Conservation (phyloP, 495 filamentous ascomycete species). For the Darksidea phi region DNA sequence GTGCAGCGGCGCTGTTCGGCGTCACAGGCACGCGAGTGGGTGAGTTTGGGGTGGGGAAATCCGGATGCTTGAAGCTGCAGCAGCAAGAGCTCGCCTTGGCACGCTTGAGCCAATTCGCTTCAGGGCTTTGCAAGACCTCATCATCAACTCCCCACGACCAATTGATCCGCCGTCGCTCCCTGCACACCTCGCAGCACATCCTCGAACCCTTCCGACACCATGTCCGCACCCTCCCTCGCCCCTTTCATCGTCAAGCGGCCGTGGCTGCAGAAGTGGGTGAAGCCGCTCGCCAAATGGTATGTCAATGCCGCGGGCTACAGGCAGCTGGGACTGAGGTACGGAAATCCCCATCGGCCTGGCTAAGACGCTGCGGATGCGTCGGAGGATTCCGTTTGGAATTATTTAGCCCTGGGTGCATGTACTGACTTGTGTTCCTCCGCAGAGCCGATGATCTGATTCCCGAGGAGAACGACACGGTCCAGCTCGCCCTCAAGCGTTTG, state of each 20-base stretch:
- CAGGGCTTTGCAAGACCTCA: constrained; percentile 19
- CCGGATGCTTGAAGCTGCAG: constrained; percentile 9
- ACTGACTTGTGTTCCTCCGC: constrained; percentile 26
- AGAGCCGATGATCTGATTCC: constrained; percentile 91
- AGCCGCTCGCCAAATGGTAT: constrained; percentile 82
- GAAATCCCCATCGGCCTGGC: neutral
- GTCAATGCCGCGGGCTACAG: constrained; percentile 83
- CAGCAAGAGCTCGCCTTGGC: constrained; percentile 9
- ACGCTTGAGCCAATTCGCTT: constrained; percentile 25
- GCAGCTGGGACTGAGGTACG: constrained; percentile 85
- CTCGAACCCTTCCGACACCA: constrained; percentile 46
- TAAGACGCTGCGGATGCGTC: neutral
- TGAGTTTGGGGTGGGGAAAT: constrained; percentile 11
- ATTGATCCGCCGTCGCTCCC: constrained; percentile 14
- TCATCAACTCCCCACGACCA: constrained; percentile 14
- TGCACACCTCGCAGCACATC: neutral
- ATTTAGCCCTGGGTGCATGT: constrained; percentile 9
- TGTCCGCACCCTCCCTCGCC: constrained; percentile 72
- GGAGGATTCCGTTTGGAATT: neutral
- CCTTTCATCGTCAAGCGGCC: constrained; percentile 74
- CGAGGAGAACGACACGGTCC: constrained; percentile 83
- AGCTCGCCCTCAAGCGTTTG: constrained; percentile 85
- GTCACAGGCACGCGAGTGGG: neutral
- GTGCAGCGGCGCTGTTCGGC: neutral
- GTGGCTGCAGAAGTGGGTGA: constrained; percentile 75